These are phyloP conservation scores for Ophiognomonia clavigignenti-juglandacearum DNA, from an alignment of 2,329 filamentous ascomycete species.

Conservation along the genomic window DNA sequence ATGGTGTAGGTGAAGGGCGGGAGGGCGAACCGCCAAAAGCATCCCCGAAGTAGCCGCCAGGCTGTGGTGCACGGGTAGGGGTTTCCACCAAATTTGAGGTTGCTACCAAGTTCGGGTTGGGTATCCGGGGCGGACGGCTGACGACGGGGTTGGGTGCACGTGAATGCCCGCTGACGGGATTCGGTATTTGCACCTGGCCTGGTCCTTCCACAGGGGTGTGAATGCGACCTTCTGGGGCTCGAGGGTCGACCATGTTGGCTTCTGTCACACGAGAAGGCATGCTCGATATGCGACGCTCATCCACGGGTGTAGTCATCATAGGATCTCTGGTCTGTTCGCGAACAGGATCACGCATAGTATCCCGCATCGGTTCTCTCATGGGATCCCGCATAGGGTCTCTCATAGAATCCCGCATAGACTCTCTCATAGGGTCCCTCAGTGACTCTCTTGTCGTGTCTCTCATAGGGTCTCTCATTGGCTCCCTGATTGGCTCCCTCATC, in stretches of 20 bases:
- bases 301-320: conserved; percentile 27
- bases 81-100: conserved; percentile 13
- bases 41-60: conserved; percentile 21
- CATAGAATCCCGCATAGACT: conserved; percentile 4
- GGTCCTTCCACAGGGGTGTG: conserved; percentile 9
- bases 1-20: conserved; percentile 30
- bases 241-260: conserved; percentile 12
- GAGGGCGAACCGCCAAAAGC: conserved; percentile 12
- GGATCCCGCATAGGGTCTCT: background rate
- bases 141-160: conserved; percentile 3
- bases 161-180: too few relatives aligned
- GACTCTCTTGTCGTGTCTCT: background rate
- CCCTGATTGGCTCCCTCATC: background rate
- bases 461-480: conserved; percentile 1
- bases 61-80: conserved; percentile 10
- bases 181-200: conserved; percentile 9
- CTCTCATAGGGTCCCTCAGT: conserved; percentile 2
- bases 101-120: conserved; percentile 12
- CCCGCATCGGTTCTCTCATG: conserved; percentile 14
- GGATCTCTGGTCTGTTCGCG: conserved; percentile 1
- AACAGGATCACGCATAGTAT: background rate
- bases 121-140: conserved; percentile 8
- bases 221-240: conserved; percentile 5
- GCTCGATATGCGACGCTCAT: conserved; percentile 32
- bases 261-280: conserved; percentile 31